Base-by-base conservation (phyloP, 345 rosid species). In the Durio zibethinus region DNA sequence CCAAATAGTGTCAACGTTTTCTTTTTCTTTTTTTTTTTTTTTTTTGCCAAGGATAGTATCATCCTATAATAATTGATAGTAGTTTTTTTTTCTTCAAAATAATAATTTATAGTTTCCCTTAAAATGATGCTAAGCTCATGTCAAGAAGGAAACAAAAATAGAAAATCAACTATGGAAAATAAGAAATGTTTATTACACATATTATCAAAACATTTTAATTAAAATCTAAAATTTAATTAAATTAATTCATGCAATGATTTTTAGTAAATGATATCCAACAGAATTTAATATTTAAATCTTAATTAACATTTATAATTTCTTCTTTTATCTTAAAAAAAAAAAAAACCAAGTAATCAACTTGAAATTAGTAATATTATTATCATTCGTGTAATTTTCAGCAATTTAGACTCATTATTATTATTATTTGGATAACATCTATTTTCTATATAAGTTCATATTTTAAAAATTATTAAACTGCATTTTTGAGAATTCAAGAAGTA, bases 61-160 rank as follows among this genome's bases (percentile, higher is more conserved):
- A 43, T 35, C 27, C 54, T n/a, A 35, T 10, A 62, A 67, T 68
- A 38, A 38, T 43, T 43, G 54, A 68, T 43, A 45, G 53, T 3
- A n/a, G 40, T 10, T 57, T 57, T 16, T 23, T 57, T 4, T 6
- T 36, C 38, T 16, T 16, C 1, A 12, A 68, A 23, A 35, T 4
- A 11, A 50, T 15, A 33, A 74, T 70, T 64, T 36, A 36, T 35
- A 21, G 21, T 21, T 70, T 76, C 48, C 73, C 10, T 12, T 27
- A 27, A 2, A 29, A n/a, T 61, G 72, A 82, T 57, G 76, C 29
- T 40, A 80, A 70, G 72, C 8, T 70, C 64, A 52, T 77, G 78
- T 82, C 83, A 78, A 42, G 18, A 59, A 60, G 71, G 21, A 63
- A 53, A 75, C 2, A 61, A 36, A 40, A 1, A 61, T 4, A 10